Percentiles rank a stretch among this genome's conserved stretches.
phyloP scores from a whole-genome alignment of 2,329 filamentous ascomycete genomes.

The Didymella arachidicola region DNA sequence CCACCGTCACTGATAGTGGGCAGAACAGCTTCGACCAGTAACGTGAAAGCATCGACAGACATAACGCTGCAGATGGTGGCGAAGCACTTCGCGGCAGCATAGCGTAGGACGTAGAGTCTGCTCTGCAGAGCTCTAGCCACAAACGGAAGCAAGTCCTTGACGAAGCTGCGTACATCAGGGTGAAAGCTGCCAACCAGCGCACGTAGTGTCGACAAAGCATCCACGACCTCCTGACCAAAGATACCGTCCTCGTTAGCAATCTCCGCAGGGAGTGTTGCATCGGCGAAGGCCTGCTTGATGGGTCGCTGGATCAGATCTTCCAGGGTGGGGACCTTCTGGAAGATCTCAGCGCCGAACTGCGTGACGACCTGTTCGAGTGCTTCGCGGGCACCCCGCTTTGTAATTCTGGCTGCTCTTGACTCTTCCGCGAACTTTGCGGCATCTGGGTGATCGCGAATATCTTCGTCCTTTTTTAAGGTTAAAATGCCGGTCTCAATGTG shows the following conservation, averaged over 20 bases:
- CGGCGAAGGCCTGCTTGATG: slow-evolving; percentile 75
- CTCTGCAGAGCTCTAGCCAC: slow-evolving; percentile 89
- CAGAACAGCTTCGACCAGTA: slow-evolving; percentile 89
- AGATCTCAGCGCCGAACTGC: slow-evolving; percentile 78
- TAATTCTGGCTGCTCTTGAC: slow-evolving; percentile 86
- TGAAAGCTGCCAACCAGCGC: slow-evolving; percentile 93
- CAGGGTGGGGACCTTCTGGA: slow-evolving; percentile 85
- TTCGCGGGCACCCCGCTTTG: slow-evolving; percentile 90
- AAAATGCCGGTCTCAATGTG: slow-evolving; percentile 80
- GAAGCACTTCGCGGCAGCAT: slow-evolving; percentile 96
- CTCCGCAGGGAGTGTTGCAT: slow-evolving; percentile 70
- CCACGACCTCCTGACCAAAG: slow-evolving; percentile 90
- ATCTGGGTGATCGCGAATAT: slow-evolving; percentile 90
- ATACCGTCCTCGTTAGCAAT: slow-evolving; percentile 76
- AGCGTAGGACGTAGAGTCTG: slow-evolving; percentile 88
- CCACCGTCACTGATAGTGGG: slow-evolving; percentile 90
- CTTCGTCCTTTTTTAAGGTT: slow-evolving; percentile 96
- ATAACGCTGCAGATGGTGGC: slow-evolving; percentile 98
- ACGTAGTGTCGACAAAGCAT: slow-evolving; percentile 90
- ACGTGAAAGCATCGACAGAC: slow-evolving; percentile 93
- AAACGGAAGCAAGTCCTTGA: slow-evolving; percentile 82
- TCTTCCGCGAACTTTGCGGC: slow-evolving; percentile 89
- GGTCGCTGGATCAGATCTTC: slow-evolving; percentile 82
- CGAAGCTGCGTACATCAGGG: slow-evolving; percentile 75
- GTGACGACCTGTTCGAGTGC: slow-evolving; percentile 85